phyloP scores from a whole-genome alignment of 2,329 filamentous ascomycete species.

The Trichocomaceae sp. region DNA sequence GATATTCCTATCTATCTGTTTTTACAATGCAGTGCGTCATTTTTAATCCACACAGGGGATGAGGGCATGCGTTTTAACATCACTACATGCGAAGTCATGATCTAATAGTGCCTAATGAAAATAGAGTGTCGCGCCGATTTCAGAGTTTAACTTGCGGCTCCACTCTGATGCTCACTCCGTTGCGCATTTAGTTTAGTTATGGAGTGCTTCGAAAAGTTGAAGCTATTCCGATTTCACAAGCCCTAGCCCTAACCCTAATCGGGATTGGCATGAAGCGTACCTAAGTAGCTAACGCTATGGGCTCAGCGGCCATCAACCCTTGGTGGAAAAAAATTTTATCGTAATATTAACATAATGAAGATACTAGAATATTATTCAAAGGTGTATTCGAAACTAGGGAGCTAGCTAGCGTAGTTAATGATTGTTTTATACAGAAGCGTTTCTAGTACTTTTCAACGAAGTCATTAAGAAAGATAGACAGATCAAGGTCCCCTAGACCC shows the following conservation, averaged over 20 bases:
- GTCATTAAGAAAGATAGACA: neutral
- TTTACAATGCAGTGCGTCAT: neutral
- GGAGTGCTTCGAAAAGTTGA: neutral
- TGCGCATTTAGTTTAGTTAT: neutral
- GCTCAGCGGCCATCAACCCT: too few species aligned
- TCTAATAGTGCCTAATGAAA: neutral
- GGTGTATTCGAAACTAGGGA: neutral
- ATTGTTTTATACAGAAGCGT: neutral
- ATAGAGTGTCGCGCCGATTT: neutral
- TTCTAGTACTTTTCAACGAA: neutral
- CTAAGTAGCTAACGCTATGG: too few species aligned
- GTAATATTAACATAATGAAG: too few species aligned
- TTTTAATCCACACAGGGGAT: neutral
- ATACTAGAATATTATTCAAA: neutral
- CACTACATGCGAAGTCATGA: neutral
- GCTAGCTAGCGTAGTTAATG: neutral
- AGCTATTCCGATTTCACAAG: neutral
- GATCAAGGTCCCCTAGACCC: neutral
- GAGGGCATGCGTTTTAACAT: neutral
- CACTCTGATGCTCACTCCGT: too few species aligned
- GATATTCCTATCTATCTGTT: neutral
- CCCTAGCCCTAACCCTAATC: neutral
- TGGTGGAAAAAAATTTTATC: too few species aligned
- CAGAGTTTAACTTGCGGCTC: too few species aligned
- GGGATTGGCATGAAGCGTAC: too few species aligned